A percentile compares a stretch with the other conserved stretches of the same genome.
Conservation (phyloP, 352 stramenopile genomes). For the Phytophthora hybrid region DNA sequence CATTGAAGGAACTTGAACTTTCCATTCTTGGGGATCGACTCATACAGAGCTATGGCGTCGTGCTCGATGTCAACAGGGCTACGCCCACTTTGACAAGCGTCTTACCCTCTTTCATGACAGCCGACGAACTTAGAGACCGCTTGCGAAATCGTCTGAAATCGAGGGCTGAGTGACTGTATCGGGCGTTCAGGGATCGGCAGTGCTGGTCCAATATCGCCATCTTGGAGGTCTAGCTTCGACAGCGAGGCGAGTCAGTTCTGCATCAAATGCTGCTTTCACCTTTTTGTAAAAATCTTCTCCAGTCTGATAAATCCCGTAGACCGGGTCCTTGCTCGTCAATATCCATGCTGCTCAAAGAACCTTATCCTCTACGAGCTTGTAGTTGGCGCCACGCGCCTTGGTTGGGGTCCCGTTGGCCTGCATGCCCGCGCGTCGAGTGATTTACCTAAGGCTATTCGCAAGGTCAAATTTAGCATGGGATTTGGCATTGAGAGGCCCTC, state of each 20-base stretch:
- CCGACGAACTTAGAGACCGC: neutral
- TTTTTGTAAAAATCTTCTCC: slow-evolving; percentile 8
- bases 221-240: neutral
- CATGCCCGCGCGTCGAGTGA: neutral
- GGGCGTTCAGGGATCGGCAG: neutral
- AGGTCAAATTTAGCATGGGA: neutral
- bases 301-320: slow-evolving; percentile 2
- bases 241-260: neutral
- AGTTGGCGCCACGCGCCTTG: neutral
- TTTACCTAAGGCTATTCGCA: neutral
- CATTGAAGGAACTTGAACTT: neutral
- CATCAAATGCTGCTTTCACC: slow-evolving; percentile 1
- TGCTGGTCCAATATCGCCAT: neutral
- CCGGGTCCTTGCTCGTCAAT: neutral
- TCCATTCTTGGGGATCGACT: neutral
- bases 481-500: neutral
- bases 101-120: neutral
- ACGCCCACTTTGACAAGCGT: neutral
- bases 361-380: neutral
- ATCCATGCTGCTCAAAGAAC: neutral
- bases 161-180: neutral
- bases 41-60: neutral
- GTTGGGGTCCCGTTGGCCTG: neutral
- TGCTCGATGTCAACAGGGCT: neutral
- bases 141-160: neutral